Evolutionary conservation across 768 basidiomycete species (phyloP), one percentile per base, ranked within the genome.

Genomic region (Lactifluus echinatus): DNA sequence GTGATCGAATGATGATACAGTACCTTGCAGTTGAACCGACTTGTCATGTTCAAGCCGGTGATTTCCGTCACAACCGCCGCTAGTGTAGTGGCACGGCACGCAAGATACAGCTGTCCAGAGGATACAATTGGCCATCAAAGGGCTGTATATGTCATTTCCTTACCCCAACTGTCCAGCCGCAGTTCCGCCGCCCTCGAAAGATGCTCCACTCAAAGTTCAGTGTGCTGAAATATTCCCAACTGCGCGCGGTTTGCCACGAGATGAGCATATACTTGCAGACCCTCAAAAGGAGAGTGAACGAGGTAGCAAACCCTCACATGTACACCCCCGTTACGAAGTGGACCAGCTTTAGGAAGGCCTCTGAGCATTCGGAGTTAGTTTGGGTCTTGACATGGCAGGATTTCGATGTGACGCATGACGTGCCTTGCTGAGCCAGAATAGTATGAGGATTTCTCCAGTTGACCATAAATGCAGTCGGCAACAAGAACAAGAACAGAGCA

Each of bases 131-230:
- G 29, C 8, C 26, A 34, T 26, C 48, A 23, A 19, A 15, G 36
- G 24, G 7, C 4, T 5, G n/a, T n/a, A n/a, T n/a, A n/a, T n/a
- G n/a, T n/a, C n/a, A n/a, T n/a, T n/a, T 37, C 15, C 54, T 11
- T 31, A 51, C 44, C 28, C 3, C 34, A 47, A 29, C 43, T 2
- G 54, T 44, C 59, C 59, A 56, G 21, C 7, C 36, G 40, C 47
- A 49, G 19, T 36, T 33, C 45, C 46, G 50, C n/a, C 42, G 36
- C 34, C 46, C 34, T 34, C 45, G 50, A 21, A 57, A 14, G 45
- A 61, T 42, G 24, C 40, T 56, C 59, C 59, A 57, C 24, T 61
- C 60, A 33, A 42, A 48, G 39, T 45, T 43, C 39, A 59, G n/a
- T 21, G 48, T 29, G 47, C 49, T 37, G 31, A 55, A 28, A 39